Evolutionary conservation across 2,329 filamentous ascomycete genomes (phyloP), one percentile per base, ranked within the genome.

Genomic region (Monilinia aucupariae): DNA sequence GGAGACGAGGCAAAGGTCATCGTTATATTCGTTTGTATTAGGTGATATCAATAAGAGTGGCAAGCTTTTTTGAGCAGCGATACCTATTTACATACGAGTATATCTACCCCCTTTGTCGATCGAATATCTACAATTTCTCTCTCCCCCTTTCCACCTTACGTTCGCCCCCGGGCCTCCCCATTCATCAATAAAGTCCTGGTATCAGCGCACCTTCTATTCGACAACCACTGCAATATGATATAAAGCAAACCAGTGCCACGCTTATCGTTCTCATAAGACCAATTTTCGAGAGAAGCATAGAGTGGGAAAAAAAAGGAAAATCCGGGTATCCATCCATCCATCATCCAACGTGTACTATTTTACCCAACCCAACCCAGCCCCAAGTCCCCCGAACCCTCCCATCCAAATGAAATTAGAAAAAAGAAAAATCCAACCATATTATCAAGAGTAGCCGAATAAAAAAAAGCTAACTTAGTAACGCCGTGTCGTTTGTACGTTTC

Each of bases 261-360:
- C 54, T 47, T 45, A 47, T 34, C 27, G 12, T 34, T 27, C 54
- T 58, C 41, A 32, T 34, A 43, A 56, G 20, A 37, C 25, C 10
- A 37, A 22, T 4, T 41, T 32, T 12, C 41, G 12, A 58, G 34
- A 37, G 22, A 34, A n/a, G n/a, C 9, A 37, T 25, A 47, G 27
- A 58, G 47, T n/a, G n/a, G 9, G 30, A 25, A 13, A 37, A 47
- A 37, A 32, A 32, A 37, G 34, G n/a, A 45, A 47, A 48, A 25
- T 37, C 27, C n/a, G 54, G 54, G 54, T 58, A 58, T 58, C 54
- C 54, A 47, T 56, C 41, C 54, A 32, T 56, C 41, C 54, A 32
- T 56, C 54, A 48, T 48, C 45, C 54, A 58, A 58, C n/a, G 47
- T 47, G 27, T 45, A 34, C 34, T 47, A 41, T 58, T 25, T 32